Evolutionary conservation across 805 yeast genomes (phyloP), one percentile per base, ranked within the genome.

Genomic region (Candida montana): DNA sequence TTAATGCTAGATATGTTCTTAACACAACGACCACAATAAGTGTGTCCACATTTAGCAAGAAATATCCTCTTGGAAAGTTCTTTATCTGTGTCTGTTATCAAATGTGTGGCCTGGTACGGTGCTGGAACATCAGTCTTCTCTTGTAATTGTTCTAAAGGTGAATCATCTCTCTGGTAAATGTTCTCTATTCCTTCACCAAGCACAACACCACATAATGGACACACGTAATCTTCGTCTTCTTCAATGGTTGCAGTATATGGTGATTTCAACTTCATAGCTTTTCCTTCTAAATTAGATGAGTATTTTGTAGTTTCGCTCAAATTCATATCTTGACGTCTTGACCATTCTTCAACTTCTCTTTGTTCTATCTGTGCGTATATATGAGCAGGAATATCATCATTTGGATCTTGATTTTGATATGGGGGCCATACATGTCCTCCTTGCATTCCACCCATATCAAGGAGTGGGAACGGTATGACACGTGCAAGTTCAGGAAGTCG

Each of bases 1-100:
- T 58, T 55, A 4, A 67, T 53, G 51, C 73, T 70, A 15, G 72
- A 73, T n/a, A 83, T 77, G 51, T 79, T 74, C 49, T 76, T 76
- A 18, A 83, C 83, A 62, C 96, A 88, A 32, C 91, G 62, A 1
- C 96, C 96, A 61, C 96, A 88, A 58, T 77, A 88, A 1, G 80
- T 74, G 64, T 88, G 96, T 0, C 96, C 96, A 66, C 96, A 88
- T 31, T 64, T 61, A 0, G 85, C 73, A 16, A 72, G 70, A 54
- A 81, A 88, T 2, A 83, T 73, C 45, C 88, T 71, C 52, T 70
- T 77, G 0, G 90, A 81, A 27, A 84, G 63, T 41, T 74, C 81
- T 16, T 64, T 53, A 53, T 85, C 95, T 0, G 67, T 64, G 10
- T 66, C 69, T 0, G 81, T 71, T n/a, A 80, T 63, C 21, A 65